phyloP scores from a whole-genome alignment of 2,329 filamentous ascomycete genomes.

The Arthrocladium fulminans region DNA sequence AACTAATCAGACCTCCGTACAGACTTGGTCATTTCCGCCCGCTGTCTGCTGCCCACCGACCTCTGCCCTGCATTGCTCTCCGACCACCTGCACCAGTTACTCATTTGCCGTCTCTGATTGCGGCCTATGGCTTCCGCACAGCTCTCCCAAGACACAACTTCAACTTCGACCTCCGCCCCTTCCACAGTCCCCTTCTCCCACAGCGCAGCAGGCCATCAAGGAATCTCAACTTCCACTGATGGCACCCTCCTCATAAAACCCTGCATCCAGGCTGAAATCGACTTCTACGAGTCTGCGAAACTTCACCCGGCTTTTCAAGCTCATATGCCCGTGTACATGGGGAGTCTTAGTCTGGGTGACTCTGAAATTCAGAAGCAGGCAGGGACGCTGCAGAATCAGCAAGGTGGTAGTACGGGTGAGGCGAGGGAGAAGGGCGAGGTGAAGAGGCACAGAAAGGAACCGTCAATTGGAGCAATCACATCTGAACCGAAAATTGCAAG shows the following conservation, averaged over 20 bases:
- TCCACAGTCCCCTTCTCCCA: slow-evolving; percentile 34
- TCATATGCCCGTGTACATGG: slow-evolving; percentile 78
- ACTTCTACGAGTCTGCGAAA: slow-evolving; percentile 71
- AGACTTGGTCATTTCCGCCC: no score
- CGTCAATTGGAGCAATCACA: slow-evolving; percentile 21
- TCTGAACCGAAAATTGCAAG: slow-evolving; percentile 16
- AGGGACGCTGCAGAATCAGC: slow-evolving; percentile 37
- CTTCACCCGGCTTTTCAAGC: slow-evolving; percentile 64
- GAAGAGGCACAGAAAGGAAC: neutral
- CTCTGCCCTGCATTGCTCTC: no score
- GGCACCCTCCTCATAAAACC: slow-evolving; percentile 91
- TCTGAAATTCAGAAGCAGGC: slow-evolving; percentile 30
- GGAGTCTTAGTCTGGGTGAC: slow-evolving; percentile 62
- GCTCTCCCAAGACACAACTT: no score
- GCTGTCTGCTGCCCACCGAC: no score
- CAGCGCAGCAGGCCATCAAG: slow-evolving; percentile 53
- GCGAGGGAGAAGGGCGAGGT: neutral
- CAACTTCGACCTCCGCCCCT: neutral
- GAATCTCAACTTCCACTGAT: slow-evolving; percentile 73
- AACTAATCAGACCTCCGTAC: no score
- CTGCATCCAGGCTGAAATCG: slow-evolving; percentile 74
- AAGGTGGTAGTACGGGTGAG: neutral
- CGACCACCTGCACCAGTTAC: neutral
- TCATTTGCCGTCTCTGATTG: neutral
- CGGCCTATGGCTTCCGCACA: no score